Evolutionary conservation across 2,329 filamentous ascomycete species (phyloP).

Genomic region (Botryotinia globosa): DNA sequence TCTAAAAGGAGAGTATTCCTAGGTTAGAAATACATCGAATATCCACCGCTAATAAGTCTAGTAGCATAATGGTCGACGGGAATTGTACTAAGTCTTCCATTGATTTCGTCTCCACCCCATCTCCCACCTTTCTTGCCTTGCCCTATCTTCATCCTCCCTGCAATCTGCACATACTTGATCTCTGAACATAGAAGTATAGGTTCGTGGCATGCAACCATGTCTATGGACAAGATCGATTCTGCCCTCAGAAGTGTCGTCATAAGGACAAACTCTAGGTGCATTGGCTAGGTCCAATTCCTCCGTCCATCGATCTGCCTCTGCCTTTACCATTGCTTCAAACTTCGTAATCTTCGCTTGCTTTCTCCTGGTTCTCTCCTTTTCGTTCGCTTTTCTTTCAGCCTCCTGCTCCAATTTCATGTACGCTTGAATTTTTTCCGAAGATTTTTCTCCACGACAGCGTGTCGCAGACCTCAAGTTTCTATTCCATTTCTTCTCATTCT

Average conservation of each 20-base stretch:
- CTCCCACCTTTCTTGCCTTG: not conserved
- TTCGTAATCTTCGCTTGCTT: not conserved
- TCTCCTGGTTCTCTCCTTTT: not conserved
- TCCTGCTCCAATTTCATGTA: not conserved
- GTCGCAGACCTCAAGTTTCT: not conserved
- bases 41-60: not conserved
- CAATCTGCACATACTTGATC: not conserved
- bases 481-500: not conserved
- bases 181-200: not conserved
- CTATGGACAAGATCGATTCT: not conserved
- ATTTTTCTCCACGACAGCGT: not conserved
- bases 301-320: not conserved
- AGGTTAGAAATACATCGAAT: not conserved
- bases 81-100: not conserved
- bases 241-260: not conserved
- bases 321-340: not conserved
- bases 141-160: not conserved
- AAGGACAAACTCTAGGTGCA: not conserved
- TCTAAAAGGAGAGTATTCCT: not conserved
- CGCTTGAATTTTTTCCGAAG: not conserved
- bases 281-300: not conserved
- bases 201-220: not conserved
- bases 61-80: not conserved
- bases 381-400: not conserved
- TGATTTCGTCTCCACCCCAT: not conserved